Base-by-base conservation (phyloP, 2,329 filamentous ascomycete genomes). In the Microdochium paspali region DNA sequence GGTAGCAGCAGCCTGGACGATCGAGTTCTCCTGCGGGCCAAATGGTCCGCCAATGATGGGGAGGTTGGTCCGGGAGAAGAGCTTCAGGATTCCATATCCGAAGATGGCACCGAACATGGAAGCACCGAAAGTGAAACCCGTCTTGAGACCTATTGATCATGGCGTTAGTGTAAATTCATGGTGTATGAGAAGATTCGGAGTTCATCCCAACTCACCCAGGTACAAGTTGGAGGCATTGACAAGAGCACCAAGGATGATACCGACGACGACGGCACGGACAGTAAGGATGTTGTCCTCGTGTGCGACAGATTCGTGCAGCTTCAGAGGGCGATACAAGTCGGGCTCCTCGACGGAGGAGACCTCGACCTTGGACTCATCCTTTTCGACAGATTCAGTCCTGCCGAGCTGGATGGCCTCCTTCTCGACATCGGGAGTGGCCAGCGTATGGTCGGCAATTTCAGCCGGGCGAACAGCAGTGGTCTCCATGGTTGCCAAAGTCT, bases 141-240 rank as follows among this genome's bases (percentile, higher is more conserved):
- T 74, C 57, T 74, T 75, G 50, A 76, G 65, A 68, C 77, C 35
- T 40, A 21, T 7, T 10, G 31, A 6, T 5, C 6, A 35, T 35
- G 10, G 18, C 18, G 31, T 35, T n/a, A 35, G 31, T 18, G 6
- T n/a, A 18, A 5, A n/a, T 6, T 35, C 10, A 5, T 28, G 7
- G 7, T 13, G 26, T 7, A 13, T 13, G 13, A 28, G 26, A 28
- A 28, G 26, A 28, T 28, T 7, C 13, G 13, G 13, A 18, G 18
- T n/a, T n/a, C n/a, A n/a, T n/a, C n/a, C n/a, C n/a, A n/a, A 40
- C 35, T 21, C 23, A 40, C 35, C 77, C 23, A 82, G 70, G 54
- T 82, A 82, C 35, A 82, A 67, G 57, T 82, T 82, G 49, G 77
- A 80, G 10, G 77, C 76, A 54, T 80, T 80, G 53, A 82, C 77